Conservation (phyloP, 2,329 filamentous ascomycete genomes). For the Beauveria sp. region DNA sequence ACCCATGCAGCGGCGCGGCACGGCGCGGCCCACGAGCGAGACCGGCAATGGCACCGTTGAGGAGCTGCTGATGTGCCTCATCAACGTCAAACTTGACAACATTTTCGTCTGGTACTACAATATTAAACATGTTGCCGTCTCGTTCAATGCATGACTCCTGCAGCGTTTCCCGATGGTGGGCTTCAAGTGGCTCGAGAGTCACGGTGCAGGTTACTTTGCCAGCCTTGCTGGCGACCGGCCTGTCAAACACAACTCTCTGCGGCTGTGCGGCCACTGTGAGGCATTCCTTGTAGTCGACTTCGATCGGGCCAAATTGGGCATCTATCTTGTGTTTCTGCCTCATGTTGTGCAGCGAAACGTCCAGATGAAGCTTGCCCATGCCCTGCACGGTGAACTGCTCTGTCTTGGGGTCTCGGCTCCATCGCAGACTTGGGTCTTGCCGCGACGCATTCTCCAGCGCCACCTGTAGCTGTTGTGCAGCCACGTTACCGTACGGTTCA, state of each 20-base stretch:
- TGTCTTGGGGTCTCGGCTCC: conserved; percentile 78
- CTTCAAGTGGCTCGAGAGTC: conserved; percentile 53
- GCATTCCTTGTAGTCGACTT: conserved; percentile 91
- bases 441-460: conserved; percentile 71
- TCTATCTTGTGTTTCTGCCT: conserved; percentile 83
- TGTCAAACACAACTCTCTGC: conserved; percentile 63
- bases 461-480: conserved; percentile 71
- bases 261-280: conserved; percentile 50
- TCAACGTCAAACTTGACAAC: conserved; percentile 42
- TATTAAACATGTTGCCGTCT: conserved; percentile 65
- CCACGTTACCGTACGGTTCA: conserved; percentile 68
- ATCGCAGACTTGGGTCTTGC: conserved; percentile 87
- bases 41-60: conserved; percentile 76
- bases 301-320: conserved; percentile 81
- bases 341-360: conserved; percentile 83
- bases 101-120: conserved; percentile 41
- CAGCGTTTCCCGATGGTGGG: conserved; percentile 28
- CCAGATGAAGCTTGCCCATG: conserved; percentile 93
- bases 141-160: conserved; percentile 39
- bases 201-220: conserved; percentile 72
- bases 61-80: conserved; percentile 50
- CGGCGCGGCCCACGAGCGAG: conserved; percentile 78
- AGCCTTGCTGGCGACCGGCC: conserved; percentile 69
- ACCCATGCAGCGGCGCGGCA: conserved; percentile 71
- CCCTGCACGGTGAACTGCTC: conserved; percentile 90